Evolutionary conservation across 2,329 filamentous ascomycete species (phyloP).

Genomic region (Pestalotiopsis fici): DNA sequence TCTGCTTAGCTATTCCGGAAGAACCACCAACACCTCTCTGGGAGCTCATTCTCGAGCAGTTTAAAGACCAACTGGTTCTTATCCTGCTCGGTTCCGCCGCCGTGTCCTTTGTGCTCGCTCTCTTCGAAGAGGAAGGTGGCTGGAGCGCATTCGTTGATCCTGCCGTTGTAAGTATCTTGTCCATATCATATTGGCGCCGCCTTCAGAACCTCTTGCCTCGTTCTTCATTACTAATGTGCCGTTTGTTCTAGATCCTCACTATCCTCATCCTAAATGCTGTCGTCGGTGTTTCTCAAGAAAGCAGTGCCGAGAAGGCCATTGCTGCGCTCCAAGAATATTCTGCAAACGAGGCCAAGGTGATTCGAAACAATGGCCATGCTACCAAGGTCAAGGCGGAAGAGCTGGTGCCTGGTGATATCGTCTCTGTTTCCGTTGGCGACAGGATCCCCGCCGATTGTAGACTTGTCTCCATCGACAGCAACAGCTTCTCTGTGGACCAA

Average conservation of each 20-base stretch:
- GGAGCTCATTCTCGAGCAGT: slow-evolving; percentile 96
- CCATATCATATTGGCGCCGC: neutral
- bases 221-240: slow-evolving; percentile 13
- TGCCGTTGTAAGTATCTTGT: slow-evolving; percentile 70
- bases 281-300: slow-evolving; percentile 97
- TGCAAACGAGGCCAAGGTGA: slow-evolving; percentile 92
- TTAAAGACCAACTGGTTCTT: slow-evolving; percentile 97
- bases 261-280: slow-evolving; percentile 96
- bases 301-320: slow-evolving; percentile 97
- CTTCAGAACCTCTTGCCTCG: neutral
- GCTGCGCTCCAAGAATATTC: slow-evolving; percentile 98
- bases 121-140: slow-evolving; percentile 90
- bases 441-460: slow-evolving; percentile 95
- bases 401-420: slow-evolving; percentile 89
- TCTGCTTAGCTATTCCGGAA: slow-evolving; percentile 63
- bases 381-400: slow-evolving; percentile 93
- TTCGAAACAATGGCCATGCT: slow-evolving; percentile 77
- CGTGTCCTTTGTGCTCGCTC: slow-evolving; percentile 88
- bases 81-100: slow-evolving; percentile 92
- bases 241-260: slow-evolving; percentile 75
- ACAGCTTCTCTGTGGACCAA: slow-evolving; percentile 95
- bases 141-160: slow-evolving; percentile 99
- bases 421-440: slow-evolving; percentile 86
- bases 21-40: slow-evolving; percentile 95
- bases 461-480: slow-evolving; percentile 87